phyloP scores from a whole-genome alignment of 768 basidiomycete genomes.

The Mrakia hoshinonis region DNA sequence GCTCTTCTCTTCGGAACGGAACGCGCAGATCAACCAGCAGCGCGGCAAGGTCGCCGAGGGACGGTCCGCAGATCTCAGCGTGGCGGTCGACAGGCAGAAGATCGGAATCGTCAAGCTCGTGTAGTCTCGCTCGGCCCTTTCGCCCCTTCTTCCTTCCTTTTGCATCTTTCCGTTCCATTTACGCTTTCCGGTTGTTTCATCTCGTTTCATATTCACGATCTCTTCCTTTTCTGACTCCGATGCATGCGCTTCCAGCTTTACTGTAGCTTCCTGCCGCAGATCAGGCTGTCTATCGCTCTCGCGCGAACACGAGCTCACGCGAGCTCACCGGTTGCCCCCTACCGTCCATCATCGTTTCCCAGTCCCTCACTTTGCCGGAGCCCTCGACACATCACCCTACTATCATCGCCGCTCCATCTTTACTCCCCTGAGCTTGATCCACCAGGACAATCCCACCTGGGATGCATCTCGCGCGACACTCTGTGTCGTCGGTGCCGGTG shows the following conservation, averaged over 20 bases:
- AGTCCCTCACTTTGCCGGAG: no score
- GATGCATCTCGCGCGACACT: slow-evolving; percentile 39
- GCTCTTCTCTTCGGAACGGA: slow-evolving; percentile 43
- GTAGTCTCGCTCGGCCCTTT: no score
- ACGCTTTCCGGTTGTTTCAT: background rate
- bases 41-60: slow-evolving; percentile 39
- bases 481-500: slow-evolving; percentile 37
- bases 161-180: background rate
- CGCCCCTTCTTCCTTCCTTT: background rate
- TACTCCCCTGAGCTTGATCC: background rate
- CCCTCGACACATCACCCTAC: no score
- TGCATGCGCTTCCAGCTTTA: no score
- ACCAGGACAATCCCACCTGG: background rate
- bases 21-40: slow-evolving; percentile 41
- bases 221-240: background rate
- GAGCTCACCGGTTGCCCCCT: no score
- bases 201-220: background rate
- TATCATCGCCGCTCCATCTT: no score
- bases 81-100: slow-evolving; percentile 25
- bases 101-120: slow-evolving; percentile 20
- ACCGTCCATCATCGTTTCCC: no score
- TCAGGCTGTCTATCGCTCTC: no score
- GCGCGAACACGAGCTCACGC: no score
- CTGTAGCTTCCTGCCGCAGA: no score
- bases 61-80: slow-evolving; percentile 38